Evolutionary conservation across 495 filamentous ascomycete genomes (phyloP).

Genomic region (Lepraria neglecta): DNA sequence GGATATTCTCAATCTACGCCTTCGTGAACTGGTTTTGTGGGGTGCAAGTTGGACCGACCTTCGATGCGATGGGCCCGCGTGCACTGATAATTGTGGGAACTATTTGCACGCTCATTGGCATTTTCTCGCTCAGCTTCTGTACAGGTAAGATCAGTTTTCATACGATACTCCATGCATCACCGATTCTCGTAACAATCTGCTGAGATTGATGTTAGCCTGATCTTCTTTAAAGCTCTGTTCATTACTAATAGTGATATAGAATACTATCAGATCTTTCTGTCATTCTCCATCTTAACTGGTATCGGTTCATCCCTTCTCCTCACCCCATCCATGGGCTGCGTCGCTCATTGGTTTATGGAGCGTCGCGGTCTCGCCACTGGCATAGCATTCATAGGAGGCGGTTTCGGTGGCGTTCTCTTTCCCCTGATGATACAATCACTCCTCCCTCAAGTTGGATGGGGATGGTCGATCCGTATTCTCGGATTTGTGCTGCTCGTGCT

Average conservation of each 20-base stretch:
- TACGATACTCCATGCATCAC: not conserved
- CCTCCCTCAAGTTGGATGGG: conserved; percentile 37
- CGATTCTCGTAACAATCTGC: conserved; percentile 3
- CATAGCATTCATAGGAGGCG: conserved; percentile 14
- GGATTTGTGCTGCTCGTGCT: conserved; percentile 47
- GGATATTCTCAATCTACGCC: conserved; percentile 49
- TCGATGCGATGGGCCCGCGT: conserved; percentile 37
- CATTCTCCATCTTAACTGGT: conserved; percentile 37
- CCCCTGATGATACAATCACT: conserved; percentile 37
- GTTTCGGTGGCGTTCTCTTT: conserved; percentile 55
- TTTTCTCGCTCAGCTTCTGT: conserved; percentile 35
- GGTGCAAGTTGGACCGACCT: conserved; percentile 27
- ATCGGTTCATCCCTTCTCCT: conserved; percentile 17
- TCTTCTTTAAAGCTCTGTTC: conserved; percentile 16
- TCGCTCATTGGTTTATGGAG: conserved; percentile 10
- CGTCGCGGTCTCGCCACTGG: conserved; percentile 18
- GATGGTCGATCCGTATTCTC: conserved; percentile 43
- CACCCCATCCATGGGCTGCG: conserved; percentile 14
- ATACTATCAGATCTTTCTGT: conserved; percentile 61
- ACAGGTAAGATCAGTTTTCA: conserved; percentile 11
- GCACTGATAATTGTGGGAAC: conserved; percentile 26
- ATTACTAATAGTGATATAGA: conserved; percentile 32
- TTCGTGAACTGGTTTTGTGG: conserved; percentile 15
- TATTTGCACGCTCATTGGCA: conserved; percentile 22
- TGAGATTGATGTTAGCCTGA: conserved; percentile 7